Conservation (phyloP, 1,284 basidiomycete species). For the Cystobasidium sp. region DNA sequence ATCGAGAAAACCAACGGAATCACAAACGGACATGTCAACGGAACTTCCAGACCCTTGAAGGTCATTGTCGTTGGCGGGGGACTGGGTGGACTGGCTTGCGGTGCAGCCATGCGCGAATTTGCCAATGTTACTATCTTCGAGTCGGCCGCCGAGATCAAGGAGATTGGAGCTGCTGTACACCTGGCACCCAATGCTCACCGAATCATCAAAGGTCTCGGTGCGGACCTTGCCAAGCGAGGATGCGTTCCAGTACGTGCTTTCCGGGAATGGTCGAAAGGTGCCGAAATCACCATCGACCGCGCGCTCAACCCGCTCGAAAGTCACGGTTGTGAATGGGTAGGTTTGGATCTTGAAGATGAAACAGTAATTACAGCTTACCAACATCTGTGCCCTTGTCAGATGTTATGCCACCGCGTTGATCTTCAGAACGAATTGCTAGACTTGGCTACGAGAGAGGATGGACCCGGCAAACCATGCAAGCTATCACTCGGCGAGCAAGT, state of each 20-base stretch:
- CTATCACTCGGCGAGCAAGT: neutral
- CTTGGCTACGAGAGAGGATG: slow-evolving; percentile 48
- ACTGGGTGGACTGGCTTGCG: slow-evolving; percentile 52
- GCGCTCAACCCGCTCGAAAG: neutral
- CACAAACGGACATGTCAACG: neutral
- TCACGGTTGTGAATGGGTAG: neutral
- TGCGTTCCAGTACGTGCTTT: slow-evolving; percentile 28
- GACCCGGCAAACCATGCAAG: slow-evolving; percentile 33
- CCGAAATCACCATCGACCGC: neutral
- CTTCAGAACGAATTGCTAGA: slow-evolving; percentile 53
- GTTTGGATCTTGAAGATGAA: slow-evolving; percentile 15
- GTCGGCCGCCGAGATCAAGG: slow-evolving; percentile 47
- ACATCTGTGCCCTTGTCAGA: slow-evolving; percentile 50
- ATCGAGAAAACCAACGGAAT: neutral
- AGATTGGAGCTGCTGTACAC: slow-evolving; percentile 54
- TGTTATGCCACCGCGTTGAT: slow-evolving; percentile 55
- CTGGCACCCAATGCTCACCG: slow-evolving; percentile 50
- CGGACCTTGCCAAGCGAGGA: slow-evolving; percentile 44
- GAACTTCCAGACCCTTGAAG: slow-evolving; percentile 39
- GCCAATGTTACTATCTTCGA: slow-evolving; percentile 52
- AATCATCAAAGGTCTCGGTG: slow-evolving; percentile 44
- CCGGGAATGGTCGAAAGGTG: slow-evolving; percentile 9
- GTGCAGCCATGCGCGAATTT: slow-evolving; percentile 49
- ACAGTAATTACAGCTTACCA: too few species aligned
- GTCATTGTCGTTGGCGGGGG: slow-evolving; percentile 52